Evolutionary conservation across 2,329 filamentous ascomycete genomes (phyloP).

Genomic region (Hawksworthiomyces lignivorus): DNA sequence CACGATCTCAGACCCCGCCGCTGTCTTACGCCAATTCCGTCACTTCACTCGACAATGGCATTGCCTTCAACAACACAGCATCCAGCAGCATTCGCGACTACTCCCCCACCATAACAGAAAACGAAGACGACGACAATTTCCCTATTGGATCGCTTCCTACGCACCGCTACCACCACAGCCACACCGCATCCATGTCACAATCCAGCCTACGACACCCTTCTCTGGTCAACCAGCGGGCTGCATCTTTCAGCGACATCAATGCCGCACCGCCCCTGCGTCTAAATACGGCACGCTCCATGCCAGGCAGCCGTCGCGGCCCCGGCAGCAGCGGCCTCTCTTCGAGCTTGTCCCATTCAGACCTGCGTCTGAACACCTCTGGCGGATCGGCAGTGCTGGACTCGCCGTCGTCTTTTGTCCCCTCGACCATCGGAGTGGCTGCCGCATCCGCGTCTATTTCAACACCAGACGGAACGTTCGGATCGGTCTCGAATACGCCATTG

Average conservation of each 20-base stretch:
- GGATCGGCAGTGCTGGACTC: conserved; percentile 18
- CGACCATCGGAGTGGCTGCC: conserved; percentile 17
- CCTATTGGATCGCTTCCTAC: conserved; percentile 11
- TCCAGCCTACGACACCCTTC: conserved; percentile 29
- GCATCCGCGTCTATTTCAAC: too few relatives aligned
- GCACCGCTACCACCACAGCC: conserved; percentile 20
- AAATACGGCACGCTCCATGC: conserved; percentile 26
- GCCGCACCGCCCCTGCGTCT: conserved; percentile 27
- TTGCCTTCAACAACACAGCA: conserved; percentile 27
- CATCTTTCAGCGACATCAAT: conserved; percentile 31
- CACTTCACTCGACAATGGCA: conserved; percentile 39
- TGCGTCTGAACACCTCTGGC: conserved; percentile 28
- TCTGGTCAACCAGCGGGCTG: conserved; percentile 30
- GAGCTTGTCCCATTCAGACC: conserved; percentile 38
- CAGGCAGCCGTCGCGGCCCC: conserved; percentile 7
- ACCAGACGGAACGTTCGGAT: neutral
- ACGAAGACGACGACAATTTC: conserved; percentile 33
- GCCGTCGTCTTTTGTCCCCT: conserved; percentile 16
- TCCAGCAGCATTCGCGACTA: conserved; percentile 36
- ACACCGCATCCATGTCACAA: conserved; percentile 20
- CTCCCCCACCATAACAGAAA: conserved; percentile 48
- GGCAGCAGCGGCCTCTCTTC: conserved; percentile 26
- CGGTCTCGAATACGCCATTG: conserved; percentile 27
- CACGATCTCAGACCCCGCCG: conserved; percentile 52
- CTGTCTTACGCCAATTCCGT: conserved; percentile 51